These are phyloP conservation scores for Alternaria arborescens DNA, from an alignment of 2,329 filamentous ascomycete genomes.

Conservation along the genomic window DNA sequence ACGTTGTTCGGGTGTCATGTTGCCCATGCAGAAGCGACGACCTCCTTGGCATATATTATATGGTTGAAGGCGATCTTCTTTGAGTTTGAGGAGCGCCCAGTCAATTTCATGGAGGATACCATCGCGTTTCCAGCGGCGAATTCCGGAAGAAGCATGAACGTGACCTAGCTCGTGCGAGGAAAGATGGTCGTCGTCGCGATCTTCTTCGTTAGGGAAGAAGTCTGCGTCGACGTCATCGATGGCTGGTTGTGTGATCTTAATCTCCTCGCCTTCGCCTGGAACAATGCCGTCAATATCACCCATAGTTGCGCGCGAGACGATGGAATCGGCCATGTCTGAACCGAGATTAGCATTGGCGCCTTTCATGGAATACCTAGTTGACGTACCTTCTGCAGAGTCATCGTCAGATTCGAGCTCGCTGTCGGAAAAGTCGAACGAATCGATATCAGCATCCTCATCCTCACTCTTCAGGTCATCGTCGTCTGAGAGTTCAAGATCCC, in stretches of 20 bases:
- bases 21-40: constrained; percentile 47
- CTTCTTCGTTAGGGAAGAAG: constrained; percentile 80
- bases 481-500: constrained; percentile 63
- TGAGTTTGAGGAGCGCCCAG: constrained; percentile 89
- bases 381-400: constrained; percentile 36
- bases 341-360: neutral
- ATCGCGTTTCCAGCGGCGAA: constrained; percentile 76
- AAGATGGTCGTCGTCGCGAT: constrained; percentile 80
- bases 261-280: constrained; percentile 76
- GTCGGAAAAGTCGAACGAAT: constrained; percentile 62
- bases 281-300: constrained; percentile 82
- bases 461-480: constrained; percentile 56
- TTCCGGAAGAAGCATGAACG: constrained; percentile 88
- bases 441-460: constrained; percentile 42
- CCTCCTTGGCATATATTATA: constrained; percentile 74
- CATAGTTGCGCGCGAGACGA: constrained; percentile 38
- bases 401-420: constrained; percentile 60
- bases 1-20: constrained; percentile 37
- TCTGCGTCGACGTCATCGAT: constrained; percentile 84
- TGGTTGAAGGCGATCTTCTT: constrained; percentile 72
- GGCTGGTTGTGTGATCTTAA: constrained; percentile 89
- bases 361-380: neutral
- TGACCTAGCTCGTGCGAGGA: constrained; percentile 82
- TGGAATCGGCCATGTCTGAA: constrained; percentile 37
- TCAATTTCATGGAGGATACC: constrained; percentile 89